Conservation (phyloP, 73 alveolate genomes). For the Paramecium caudatum region DNA sequence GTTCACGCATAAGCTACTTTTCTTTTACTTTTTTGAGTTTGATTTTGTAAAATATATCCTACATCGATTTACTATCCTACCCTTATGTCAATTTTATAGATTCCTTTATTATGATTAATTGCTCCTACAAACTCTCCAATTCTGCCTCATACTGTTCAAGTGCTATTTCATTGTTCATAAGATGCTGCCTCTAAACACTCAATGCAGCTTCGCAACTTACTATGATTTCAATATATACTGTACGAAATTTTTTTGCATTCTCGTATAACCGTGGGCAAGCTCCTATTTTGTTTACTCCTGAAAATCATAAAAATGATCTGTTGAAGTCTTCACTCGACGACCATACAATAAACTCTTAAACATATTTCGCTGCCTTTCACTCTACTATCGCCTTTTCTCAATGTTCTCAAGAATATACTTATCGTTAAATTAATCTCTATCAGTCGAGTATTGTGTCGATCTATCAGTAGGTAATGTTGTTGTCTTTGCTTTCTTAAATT, state of each 20-base stretch:
- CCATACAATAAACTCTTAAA: conserved; percentile 14
- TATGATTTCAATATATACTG: background rate
- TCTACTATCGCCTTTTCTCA: background rate
- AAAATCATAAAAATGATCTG: conserved; percentile 16
- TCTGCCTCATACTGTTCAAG: background rate
- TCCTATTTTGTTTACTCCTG: background rate
- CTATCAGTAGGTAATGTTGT: conserved; percentile 11
- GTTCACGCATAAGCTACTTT: background rate
- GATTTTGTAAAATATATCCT: background rate
- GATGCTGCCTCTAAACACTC: background rate
- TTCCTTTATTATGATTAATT: conserved; percentile 1
- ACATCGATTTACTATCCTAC: background rate
- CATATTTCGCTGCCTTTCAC: background rate
- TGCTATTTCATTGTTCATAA: conserved; percentile 14
- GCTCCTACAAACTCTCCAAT: background rate
- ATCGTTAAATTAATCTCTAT: conserved; percentile 17
- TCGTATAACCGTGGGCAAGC: background rate
- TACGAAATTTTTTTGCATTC: conserved; percentile 3
- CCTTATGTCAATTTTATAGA: background rate
- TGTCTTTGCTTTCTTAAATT: background rate
- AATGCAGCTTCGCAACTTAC: conserved; percentile 26
- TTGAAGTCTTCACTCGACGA: background rate
- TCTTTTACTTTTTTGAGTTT: background rate
- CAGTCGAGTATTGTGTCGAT: background rate
- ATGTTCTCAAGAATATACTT: background rate